A percentile compares a stretch with the other conserved stretches of the same genome.
Evolutionary conservation across 2,329 filamentous ascomycete genomes (phyloP).

Genomic region (Rutstroemia sp.): DNA sequence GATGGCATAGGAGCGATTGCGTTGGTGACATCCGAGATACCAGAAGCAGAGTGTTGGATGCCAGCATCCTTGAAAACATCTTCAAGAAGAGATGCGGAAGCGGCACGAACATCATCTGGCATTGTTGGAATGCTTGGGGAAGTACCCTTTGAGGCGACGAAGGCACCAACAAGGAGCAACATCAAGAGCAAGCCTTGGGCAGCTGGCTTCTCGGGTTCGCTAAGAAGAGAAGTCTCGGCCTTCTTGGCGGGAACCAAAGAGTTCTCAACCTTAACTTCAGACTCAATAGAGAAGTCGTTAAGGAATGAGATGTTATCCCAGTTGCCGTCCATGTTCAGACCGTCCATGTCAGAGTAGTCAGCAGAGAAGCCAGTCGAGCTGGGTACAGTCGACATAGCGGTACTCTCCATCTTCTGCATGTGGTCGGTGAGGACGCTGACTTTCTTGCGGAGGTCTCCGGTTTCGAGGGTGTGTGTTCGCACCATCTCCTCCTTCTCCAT

Average conservation of each 20-base stretch:
- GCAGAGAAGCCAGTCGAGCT: conserved; percentile 58
- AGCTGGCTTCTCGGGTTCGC: conserved; percentile 53
- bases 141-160: conserved; percentile 81
- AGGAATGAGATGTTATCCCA: conserved; percentile 82
- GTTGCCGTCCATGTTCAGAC: conserved; percentile 68
- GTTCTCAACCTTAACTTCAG: conserved; percentile 53
- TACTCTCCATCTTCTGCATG: conserved; percentile 62
- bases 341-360: conserved; percentile 76
- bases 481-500: conserved; percentile 91
- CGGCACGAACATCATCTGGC: conserved; percentile 72
- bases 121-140: conserved; percentile 68
- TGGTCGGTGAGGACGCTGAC: conserved; percentile 72
- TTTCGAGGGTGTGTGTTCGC: conserved; percentile 80
- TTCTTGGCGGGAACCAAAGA: conserved; percentile 46
- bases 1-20: conserved; percentile 45
- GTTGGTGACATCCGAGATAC: conserved; percentile 11
- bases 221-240: conserved; percentile 37
- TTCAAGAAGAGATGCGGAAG: conserved; percentile 69
- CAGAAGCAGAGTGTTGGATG: conserved; percentile 36
- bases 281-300: conserved; percentile 59
- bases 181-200: conserved; percentile 84
- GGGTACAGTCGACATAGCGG: conserved; percentile 41
- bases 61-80: conserved; percentile 77
- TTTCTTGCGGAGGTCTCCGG: conserved; percentile 86
- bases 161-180: conserved; percentile 93